Percentiles rank a stretch among this genome's conserved stretches.
Evolutionary conservation across 1,139 yeast species (phyloP).

Genomic region (Magnusiomyces tetraspermus): DNA sequence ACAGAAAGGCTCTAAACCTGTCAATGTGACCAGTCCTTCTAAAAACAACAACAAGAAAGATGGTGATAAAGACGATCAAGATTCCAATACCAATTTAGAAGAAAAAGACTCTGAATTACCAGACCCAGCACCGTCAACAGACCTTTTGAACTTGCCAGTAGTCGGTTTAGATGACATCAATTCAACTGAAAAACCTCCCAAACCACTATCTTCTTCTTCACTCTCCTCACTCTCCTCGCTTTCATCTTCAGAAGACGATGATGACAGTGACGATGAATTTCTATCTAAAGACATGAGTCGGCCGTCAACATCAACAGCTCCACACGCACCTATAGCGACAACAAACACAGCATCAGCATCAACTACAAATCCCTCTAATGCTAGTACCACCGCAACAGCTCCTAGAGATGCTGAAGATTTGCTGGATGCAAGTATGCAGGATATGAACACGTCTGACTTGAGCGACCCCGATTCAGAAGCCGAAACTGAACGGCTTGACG

Average conservation of each 20-base stretch:
- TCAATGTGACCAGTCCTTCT: not conserved
- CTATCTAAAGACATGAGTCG: not conserved
- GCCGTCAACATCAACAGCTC: not conserved
- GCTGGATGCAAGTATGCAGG: not conserved
- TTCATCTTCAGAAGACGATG: constrained; percentile 4
- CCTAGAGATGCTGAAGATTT: not conserved
- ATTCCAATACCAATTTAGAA: too few species aligned
- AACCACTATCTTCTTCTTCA: constrained; percentile 11
- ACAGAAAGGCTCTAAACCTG: not conserved
- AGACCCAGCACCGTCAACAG: not conserved
- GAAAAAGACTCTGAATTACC: not conserved
- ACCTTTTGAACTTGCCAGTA: not conserved
- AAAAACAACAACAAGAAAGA: too few species aligned
- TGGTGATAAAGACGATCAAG: too few species aligned
- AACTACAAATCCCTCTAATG: too few species aligned
- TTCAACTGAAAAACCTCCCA: not conserved
- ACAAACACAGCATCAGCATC: not conserved
- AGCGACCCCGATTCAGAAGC: constrained; percentile 64
- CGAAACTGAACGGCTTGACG: constrained; percentile 67
- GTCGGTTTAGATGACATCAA: constrained; percentile 2
- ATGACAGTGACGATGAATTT: constrained; percentile 2
- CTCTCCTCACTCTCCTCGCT: constrained; percentile 12
- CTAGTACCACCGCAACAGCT: too few species aligned
- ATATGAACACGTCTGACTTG: constrained; percentile 38
- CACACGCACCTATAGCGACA: too few species aligned